phyloP scores from a whole-genome alignment of 345 rosid species.

The Gossypium australe region DNA sequence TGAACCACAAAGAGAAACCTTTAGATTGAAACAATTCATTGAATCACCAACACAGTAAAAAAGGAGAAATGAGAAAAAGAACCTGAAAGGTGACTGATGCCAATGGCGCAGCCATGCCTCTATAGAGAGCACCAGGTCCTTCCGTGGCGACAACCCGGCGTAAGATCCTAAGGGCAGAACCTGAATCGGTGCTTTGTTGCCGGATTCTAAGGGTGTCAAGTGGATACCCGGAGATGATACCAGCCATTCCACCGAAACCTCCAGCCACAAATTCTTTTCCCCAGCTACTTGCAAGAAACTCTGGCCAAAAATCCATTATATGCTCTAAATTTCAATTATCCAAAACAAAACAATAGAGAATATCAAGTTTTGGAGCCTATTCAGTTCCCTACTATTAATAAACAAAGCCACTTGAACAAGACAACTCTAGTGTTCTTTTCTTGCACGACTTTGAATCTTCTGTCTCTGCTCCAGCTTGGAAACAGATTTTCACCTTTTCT shows the following conservation, averaged over 20 bases:
- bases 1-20: not conserved
- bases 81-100: slow-evolving; percentile 98
- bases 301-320: slow-evolving; percentile 88
- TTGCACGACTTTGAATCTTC: slow-evolving; percentile 14
- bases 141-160: slow-evolving; percentile 49
- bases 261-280: slow-evolving; percentile 89
- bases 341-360: not conserved
- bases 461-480: not conserved
- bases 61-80: not conserved
- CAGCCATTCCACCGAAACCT: slow-evolving; percentile 93
- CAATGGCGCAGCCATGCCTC: slow-evolving; percentile 91
- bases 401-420: not conserved
- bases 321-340: slow-evolving; percentile 11
- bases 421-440: slow-evolving; percentile 7
- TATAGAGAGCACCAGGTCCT: slow-evolving; percentile 68
- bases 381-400: not conserved
- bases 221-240: slow-evolving; percentile 83
- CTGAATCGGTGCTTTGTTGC: slow-evolving; percentile 61
- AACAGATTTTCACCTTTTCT: not conserved
- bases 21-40: not conserved
- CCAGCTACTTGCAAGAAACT: slow-evolving; percentile 80
- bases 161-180: slow-evolving; percentile 72
- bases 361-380: not conserved
- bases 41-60: not conserved
- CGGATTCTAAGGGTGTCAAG: slow-evolving; percentile 78